These are phyloP conservation scores for Lachancea mirantina DNA, from an alignment of 805 yeast species.

Conservation along the genomic window DNA sequence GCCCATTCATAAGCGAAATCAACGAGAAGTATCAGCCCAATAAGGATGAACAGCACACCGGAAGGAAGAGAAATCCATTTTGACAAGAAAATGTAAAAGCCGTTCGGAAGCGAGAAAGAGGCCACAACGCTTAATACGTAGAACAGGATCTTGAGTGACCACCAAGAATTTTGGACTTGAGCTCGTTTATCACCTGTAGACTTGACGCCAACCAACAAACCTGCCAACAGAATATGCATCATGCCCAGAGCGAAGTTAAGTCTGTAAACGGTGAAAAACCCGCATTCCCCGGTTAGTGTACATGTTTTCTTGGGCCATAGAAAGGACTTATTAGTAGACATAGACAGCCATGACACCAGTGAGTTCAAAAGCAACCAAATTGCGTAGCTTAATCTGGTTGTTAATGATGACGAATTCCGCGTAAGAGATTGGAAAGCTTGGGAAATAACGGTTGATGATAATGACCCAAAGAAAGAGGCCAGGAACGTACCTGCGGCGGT, in stretches of 20 bases:
- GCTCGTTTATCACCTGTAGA: slow-evolving; percentile 75
- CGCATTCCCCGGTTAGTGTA: slow-evolving; percentile 77
- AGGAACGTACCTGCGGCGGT: slow-evolving; percentile 52
- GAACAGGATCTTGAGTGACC: slow-evolving; percentile 67
- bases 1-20: slow-evolving; percentile 99
- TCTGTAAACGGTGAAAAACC: slow-evolving; percentile 92
- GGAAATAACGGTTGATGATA: slow-evolving; percentile 62
- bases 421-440: slow-evolving; percentile 46
- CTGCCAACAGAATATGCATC: slow-evolving; percentile 66
- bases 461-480: slow-evolving; percentile 77
- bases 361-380: slow-evolving; percentile 68
- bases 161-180: slow-evolving; percentile 81
- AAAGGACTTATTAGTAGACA: slow-evolving; percentile 72
- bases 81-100: slow-evolving; percentile 83
- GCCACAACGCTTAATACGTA: slow-evolving; percentile 52
- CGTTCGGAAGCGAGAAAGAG: slow-evolving; percentile 79
- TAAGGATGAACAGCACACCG: slow-evolving; percentile 77
- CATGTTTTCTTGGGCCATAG: slow-evolving; percentile 72
- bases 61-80: slow-evolving; percentile 79
- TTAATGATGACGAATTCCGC: slow-evolving; percentile 62
- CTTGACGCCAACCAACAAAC: slow-evolving; percentile 61
- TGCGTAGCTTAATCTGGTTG: slow-evolving; percentile 86
- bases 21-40: slow-evolving; percentile 83
- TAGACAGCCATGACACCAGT: slow-evolving; percentile 78
- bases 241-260: slow-evolving; percentile 81